Base-by-base conservation (phyloP, 139 green algal genomes). In the Micractinium sp. region DNA sequence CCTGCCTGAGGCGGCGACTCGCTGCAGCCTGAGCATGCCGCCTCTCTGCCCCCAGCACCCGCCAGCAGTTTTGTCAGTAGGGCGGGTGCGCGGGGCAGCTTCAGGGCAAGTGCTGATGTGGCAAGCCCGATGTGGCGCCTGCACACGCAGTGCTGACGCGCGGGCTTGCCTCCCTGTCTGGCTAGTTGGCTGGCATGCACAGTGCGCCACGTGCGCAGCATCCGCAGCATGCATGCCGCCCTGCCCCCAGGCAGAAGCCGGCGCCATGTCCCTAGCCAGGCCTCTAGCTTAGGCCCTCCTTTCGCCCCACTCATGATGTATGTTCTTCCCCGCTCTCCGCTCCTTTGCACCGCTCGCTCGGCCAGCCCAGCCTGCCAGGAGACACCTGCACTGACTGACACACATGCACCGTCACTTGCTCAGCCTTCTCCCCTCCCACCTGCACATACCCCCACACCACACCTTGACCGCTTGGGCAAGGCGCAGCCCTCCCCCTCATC, bases 11-110 rank as follows among this genome's bases (percentile, higher is more conserved):
- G 9, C 13, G 22, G 3, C 63, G 22, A 27, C 7, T n/a, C 63
- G 7, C 9, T 73, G 63, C 63, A 14, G 23, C 67, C 20, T 25
- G 27, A n/a, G 19, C 67, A 75, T 25, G 67, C 67, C 14, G 67
- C 15, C 60, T 66, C 15, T 38, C 71, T 38, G 12, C 22, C 3
- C 29, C 2, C 71, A 23, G 31, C 71, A 77, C 31, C 82, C 63
- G 63, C 39, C 82, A 87, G n/a, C 80, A 85, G 53, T 85, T 85
- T 87, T 87, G 15, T 61, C 63, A 78, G 61, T 63, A 77, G 38
- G 27, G 82, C 33, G 7, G 38, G 20, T 66, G 63, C 56, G n/a
- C 1, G 78, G 15, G 31, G 27, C 73, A 38, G 27, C 23, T 36
- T 13, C 73, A 79, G 78, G 78, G 23, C 22, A 9, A 56, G 47